phyloP scores from a whole-genome alignment of 352 stramenopile genomes.

The Globisporangium echinulatum region DNA sequence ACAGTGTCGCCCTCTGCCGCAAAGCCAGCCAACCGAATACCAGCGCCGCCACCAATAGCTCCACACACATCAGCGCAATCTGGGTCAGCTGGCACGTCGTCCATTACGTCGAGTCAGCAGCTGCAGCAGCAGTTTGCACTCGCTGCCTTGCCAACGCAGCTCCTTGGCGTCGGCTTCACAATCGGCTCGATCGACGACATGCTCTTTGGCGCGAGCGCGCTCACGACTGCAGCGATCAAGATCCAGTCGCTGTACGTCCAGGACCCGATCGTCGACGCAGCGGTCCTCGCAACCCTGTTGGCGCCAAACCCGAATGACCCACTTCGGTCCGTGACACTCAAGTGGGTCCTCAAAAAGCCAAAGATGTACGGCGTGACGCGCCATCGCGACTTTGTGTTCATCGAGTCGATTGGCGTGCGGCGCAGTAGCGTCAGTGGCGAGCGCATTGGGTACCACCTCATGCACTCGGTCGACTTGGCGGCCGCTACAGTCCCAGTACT shows the following conservation, averaged over 20 bases:
- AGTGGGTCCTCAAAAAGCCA: conserved; percentile 19
- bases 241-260: conserved; percentile 17
- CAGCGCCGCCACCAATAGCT: no score
- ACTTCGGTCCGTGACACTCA: conserved; percentile 15
- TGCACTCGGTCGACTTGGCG: conserved; percentile 28
- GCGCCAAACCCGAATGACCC: conserved; percentile 12
- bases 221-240: conserved; percentile 16
- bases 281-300: conserved; percentile 13
- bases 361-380: conserved; percentile 15
- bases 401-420: conserved; percentile 20
- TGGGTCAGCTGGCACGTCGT: not conserved
- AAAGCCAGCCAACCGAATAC: not conserved
- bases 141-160: conserved; percentile 8
- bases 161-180: conserved; percentile 21
- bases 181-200: conserved; percentile 20
- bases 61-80: no score
- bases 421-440: conserved; percentile 11
- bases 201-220: conserved; percentile 14
- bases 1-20: not conserved
- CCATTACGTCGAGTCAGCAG: not conserved
- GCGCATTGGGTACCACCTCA: conserved; percentile 24
- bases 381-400: conserved; percentile 18
- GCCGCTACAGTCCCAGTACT: conserved; percentile 6
- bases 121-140: not conserved
- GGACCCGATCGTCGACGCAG: conserved; percentile 16